Conservation (phyloP, 371 early-diverging fungal species). For the Mortierella sp. region DNA sequence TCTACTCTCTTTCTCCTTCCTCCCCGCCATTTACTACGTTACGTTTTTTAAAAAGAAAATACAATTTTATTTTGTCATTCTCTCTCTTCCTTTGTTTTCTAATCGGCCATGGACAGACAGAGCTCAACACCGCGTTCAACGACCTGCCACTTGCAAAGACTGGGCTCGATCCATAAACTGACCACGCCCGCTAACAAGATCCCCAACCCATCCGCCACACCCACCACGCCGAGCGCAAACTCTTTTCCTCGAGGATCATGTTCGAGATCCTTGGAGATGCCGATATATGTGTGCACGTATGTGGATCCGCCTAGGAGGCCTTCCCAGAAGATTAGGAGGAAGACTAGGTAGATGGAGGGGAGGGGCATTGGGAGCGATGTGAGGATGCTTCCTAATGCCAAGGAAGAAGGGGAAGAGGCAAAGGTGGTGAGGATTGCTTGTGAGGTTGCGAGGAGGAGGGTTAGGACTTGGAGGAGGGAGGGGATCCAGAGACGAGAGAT, state of each 20-base stretch:
- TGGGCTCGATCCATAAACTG: conserved; percentile 59
- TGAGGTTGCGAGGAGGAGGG: conserved; percentile 41
- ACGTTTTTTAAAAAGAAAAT: neutral
- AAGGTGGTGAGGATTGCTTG: conserved; percentile 42
- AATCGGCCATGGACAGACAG: conserved; percentile 50
- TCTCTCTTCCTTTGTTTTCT: no score
- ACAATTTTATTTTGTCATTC: neutral
- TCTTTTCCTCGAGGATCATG: conserved; percentile 57
- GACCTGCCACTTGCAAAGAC: conserved; percentile 58
- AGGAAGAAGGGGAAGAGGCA: conserved; percentile 20
- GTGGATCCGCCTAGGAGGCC: conserved; percentile 64
- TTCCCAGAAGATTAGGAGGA: conserved; percentile 59
- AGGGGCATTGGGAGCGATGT: conserved; percentile 27
- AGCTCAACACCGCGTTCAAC: conserved; percentile 36
- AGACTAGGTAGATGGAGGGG: conserved; percentile 54
- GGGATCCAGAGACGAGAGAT: conserved; percentile 58
- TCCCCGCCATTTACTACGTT: neutral
- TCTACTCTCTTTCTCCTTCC: neutral
- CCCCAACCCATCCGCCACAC: conserved; percentile 61
- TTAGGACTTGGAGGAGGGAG: conserved; percentile 50
- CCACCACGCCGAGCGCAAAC: conserved; percentile 61
- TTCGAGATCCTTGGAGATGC: conserved; percentile 36
- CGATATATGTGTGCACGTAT: conserved; percentile 63
- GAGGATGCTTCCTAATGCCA: neutral
- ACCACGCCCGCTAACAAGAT: conserved; percentile 61